Base-by-base conservation (phyloP, 768 basidiomycete genomes). In the Mycena filopes region DNA sequence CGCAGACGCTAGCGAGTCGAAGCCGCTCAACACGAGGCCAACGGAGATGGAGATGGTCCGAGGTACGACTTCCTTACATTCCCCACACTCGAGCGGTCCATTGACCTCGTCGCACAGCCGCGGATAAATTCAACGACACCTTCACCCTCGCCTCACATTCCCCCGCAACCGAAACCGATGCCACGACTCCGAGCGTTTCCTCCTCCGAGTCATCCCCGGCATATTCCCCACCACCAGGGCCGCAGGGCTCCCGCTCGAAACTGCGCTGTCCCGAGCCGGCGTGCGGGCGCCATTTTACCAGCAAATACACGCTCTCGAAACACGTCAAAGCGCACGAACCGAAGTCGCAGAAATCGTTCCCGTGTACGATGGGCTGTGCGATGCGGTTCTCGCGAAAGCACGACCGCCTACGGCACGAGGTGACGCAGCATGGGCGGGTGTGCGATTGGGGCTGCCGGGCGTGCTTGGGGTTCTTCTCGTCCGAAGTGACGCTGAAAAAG, bases 371-470 rank as follows among this genome's bases (percentile, higher is more conserved):
- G n/a, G 86, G 86, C 16, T 87, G 86, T 70, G 75, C 78, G 8
- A 85, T 86, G 72, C 78, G 78, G 12, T 87, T 87, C 73, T 86
- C 85, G 33, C 76, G 86, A 53, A 85, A 86, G 61, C 86, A 87
- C 66, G 86, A 87, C 64, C 76, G 85, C 36, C 79, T 87, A 15
- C 81, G 86, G 56, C 86, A 87, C 63, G 86, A 87, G 72, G 85
- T 87, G 7, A 82, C 83, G 11, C 85, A 87, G 71, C 86, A 87
- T 63, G 83, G 83, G 16, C 86, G 85, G 68, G 67, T 86, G 46
- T 87, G 86, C 75, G 85, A 86, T 65, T 86, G 84, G 71, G 73
- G 75, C 1, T 87, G 86, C 67, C 77, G 81, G 12, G 81, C 82
- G 2, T 87, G 86, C 63, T 81, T 82, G 20, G 77, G 84, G 13